Conservation (phyloP, 768 basidiomycete species). For the Leucocoprinus sp. region DNA sequence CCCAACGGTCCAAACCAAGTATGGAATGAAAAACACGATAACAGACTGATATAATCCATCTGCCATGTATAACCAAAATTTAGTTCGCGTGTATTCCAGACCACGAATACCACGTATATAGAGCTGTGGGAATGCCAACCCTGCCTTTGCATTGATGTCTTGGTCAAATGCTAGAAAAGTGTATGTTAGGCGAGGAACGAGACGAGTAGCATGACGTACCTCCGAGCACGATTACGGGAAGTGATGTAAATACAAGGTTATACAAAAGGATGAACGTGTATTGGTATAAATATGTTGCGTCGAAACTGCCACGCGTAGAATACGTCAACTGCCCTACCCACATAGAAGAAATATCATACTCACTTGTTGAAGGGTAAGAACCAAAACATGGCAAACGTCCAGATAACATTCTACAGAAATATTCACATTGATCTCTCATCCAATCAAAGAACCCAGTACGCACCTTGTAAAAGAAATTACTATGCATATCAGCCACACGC, state of each 20-base stretch:
- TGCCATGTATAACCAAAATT: slow-evolving; percentile 93
- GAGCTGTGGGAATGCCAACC: slow-evolving; percentile 90
- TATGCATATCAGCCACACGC: slow-evolving; percentile 93
- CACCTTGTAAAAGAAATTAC: slow-evolving; percentile 98
- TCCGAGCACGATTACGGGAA: slow-evolving; percentile 87
- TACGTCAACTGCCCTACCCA: slow-evolving; percentile 1
- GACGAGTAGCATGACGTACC: slow-evolving; percentile 35
- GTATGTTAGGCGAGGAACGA: not conserved
- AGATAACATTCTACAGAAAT: slow-evolving; percentile 85
- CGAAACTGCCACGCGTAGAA: slow-evolving; percentile 71
- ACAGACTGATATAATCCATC: slow-evolving; percentile 93
- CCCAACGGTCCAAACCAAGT: slow-evolving; percentile 60
- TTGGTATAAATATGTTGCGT: slow-evolving; percentile 90
- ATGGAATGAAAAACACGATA: slow-evolving; percentile 84
- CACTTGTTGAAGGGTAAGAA: slow-evolving; percentile 83
- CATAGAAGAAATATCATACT: slow-evolving; percentile 16
- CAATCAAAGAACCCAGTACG: slow-evolving; percentile 14
- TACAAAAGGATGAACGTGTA: slow-evolving; percentile 90
- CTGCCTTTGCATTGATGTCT: slow-evolving; percentile 85
- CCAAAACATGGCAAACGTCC: slow-evolving; percentile 94
- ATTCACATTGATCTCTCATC: too few species aligned
- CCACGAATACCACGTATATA: slow-evolving; percentile 92
- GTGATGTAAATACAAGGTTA: slow-evolving; percentile 88
- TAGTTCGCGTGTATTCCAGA: slow-evolving; percentile 82
- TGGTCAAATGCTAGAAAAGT: slow-evolving; percentile 75